These are phyloP conservation scores for Rhizoclosmatium sp. DNA, from an alignment of 192 early-diverging fungal species.

Conservation along the genomic window DNA sequence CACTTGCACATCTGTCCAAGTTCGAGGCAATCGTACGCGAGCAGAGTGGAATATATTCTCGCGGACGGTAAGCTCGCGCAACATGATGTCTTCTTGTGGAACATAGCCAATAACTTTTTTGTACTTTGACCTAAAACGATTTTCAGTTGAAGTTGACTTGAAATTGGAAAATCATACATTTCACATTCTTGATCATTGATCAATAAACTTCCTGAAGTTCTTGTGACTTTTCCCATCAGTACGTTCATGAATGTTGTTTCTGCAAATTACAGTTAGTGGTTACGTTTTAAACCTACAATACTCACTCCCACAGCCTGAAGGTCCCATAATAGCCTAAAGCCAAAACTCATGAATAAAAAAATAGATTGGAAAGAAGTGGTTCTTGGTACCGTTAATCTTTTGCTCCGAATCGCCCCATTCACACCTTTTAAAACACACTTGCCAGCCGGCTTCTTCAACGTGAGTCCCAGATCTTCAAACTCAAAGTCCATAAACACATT, in stretches of 20 bases:
- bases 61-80: conserved; percentile 54
- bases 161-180: conserved; percentile 13
- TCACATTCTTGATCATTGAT: conserved; percentile 44
- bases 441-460: conserved; percentile 44
- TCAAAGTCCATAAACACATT: conserved; percentile 61
- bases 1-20: conserved; percentile 16
- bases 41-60: conserved; percentile 59
- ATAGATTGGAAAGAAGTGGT: background rate
- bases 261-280: background rate
- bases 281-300: background rate
- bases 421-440: conserved; percentile 31
- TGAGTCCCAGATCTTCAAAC: conserved; percentile 57
- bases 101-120: conserved; percentile 56
- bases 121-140: conserved; percentile 22
- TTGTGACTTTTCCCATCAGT: conserved; percentile 43
- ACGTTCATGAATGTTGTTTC: conserved; percentile 40
- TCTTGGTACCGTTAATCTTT: conserved; percentile 21
- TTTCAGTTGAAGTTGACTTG: background rate
- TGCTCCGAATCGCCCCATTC: conserved; percentile 24
- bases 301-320: conserved; percentile 43
- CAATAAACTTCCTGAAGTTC: conserved; percentile 42
- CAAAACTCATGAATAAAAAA: background rate
- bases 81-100: conserved; percentile 52
- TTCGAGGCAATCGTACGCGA: conserved; percentile 27
- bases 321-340: conserved; percentile 61